Evolutionary conservation across 2,329 filamentous ascomycete genomes (phyloP), one percentile per base, ranked within the genome.

Genomic region (Ascochyta koolunga): DNA sequence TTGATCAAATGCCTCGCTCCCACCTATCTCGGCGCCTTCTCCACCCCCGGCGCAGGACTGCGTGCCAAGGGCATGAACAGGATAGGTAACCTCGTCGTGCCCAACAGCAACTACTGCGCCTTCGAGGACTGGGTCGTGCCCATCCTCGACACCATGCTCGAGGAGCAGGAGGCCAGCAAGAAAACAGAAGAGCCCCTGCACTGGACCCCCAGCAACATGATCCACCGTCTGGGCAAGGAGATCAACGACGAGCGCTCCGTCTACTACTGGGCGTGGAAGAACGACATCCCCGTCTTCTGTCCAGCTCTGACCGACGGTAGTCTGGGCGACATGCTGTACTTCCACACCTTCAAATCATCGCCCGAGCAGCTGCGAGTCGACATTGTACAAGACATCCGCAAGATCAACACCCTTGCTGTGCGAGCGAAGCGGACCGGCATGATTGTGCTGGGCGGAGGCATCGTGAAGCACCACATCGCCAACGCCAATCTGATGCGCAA

Each of bases 51-150:
- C 13, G 88, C 89, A 8, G 84, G 86, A 1, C 83, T 99, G 19
- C 90, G 95, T 33, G 83, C 86, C 58, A 89, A 91, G 72, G 95
- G 95, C 9, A 84, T 98, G 69, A 99, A 99, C 77, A 87, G 95
- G 27, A 98, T 99, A 67, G 95, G 95, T 45, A 98, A 99, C 69
- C 83, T 99, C 1, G 83, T 98, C 19, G 95, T 99, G 1, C 95
- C 95, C 5, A 99, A 99, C 75, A 90, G 87, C 75, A 99, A 99
- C 78, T 96, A 99, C 80, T 98, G 95, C 74, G 87, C 89, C 6
- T 99, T 99, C 67, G 95, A 99, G 74, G 95, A 99, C 78, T 99
- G 95, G 95, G 82, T 99, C 6, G 84, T 98, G 43, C 95, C 95
- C 2, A 96, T 99, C 64, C 81, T 99, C n/a, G 91, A 98, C 78